Evolutionary conservation across 2,329 filamentous ascomycete genomes (phyloP), one percentile per base, ranked within the genome.

Genomic region (Colletotrichum tabaci): DNA sequence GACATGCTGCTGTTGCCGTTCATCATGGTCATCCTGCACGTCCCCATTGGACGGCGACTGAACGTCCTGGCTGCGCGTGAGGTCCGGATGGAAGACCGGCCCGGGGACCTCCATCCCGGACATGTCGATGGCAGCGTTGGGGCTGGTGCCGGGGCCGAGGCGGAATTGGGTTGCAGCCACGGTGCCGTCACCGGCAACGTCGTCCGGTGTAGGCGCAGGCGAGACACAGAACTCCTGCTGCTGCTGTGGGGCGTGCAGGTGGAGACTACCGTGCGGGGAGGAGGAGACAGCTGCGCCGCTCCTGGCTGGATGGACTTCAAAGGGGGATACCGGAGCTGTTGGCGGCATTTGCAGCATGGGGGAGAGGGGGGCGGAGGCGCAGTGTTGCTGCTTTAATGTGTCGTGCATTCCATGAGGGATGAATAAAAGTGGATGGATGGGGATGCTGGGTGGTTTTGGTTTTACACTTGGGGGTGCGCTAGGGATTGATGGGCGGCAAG

Each of bases 191-290:
- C 30, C 53, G 38, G 26, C 40, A 44, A 12, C 63, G 42, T 57
- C 38, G 38, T 18, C 6, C 55, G n/a, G n/a, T n/a, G 73, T 46
- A 61, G 61, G 50, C 63, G 73, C 26, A 66, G 67, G 26, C 65
- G 72, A 44, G 18, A 55, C 52, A 30, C 52, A 10, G 52, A 55
- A 55, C 30, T 55, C 30, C 18, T 55, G 71, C 52, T 71, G 72
- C 50, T 76, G 74, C 62, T 75, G 76, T 71, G 76, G 74, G 46
- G 77, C 76, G 75, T 76, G n/a, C 46, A 61, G 46, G 56, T 67
- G 52, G 66, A 42, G 52, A 68, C 67, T 65, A n/a, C 35, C n/a
- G 53, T 66, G 60, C 57, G 69, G 38, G 57, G 66, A 61, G 57
- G 69, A 60, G 66, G 46, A 42, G 35, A 62, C 47, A 15, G 35